Evolutionary conservation across 192 early-diverging fungal genomes (phyloP).

Genomic region (Entomortierella lignicola): DNA sequence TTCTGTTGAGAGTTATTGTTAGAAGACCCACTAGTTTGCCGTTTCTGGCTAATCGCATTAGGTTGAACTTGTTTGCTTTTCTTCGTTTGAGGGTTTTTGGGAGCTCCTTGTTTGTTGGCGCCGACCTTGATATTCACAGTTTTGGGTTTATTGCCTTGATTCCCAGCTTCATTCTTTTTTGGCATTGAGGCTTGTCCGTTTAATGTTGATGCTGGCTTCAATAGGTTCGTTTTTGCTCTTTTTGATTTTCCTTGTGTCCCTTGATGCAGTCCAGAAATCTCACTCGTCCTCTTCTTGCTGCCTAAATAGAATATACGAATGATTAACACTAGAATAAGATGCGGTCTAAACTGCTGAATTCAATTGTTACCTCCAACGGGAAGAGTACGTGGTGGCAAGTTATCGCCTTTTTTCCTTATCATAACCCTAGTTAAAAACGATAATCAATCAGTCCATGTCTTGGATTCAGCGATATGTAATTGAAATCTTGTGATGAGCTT

Average conservation of each 20-base stretch:
- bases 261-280: background rate
- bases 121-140: background rate
- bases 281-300: conserved; percentile 20
- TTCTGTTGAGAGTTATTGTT: background rate
- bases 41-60: background rate
- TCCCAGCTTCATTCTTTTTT: background rate
- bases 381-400: conserved; percentile 18
- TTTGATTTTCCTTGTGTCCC: background rate
- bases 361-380: conserved; percentile 18
- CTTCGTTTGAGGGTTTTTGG: background rate
- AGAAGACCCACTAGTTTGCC: background rate
- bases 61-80: background rate
- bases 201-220: background rate
- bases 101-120: background rate
- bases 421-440: conserved; percentile 14
- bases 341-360: background rate
- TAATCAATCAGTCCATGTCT: background rate
- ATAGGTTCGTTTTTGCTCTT: background rate
- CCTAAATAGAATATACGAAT: background rate
- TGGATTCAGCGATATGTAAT: background rate
- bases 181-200: background rate
- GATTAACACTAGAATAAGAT: background rate
- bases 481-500: background rate
- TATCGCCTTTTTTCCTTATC: conserved; percentile 30
- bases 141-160: background rate